A percentile compares a stretch with the other conserved stretches of the same genome.
Evolutionary conservation across 108 stramenopile genomes (phyloP).

Genomic region (Skeletonema grethae): DNA sequence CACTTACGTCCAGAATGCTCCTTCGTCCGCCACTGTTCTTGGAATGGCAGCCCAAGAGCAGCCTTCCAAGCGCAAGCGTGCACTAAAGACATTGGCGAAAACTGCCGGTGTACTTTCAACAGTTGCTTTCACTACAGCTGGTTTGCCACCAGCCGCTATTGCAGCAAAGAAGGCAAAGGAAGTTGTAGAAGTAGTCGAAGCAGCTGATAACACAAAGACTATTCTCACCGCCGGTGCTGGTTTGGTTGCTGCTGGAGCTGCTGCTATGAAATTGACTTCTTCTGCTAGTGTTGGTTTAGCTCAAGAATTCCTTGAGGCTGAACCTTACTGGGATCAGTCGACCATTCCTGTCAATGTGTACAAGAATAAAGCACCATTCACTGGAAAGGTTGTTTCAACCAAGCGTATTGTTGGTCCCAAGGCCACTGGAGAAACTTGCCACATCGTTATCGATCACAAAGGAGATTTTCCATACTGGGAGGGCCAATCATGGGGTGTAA

Average conservation of each 20-base stretch:
- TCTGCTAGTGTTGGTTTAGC: conserved; percentile 10
- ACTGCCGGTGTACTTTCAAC: conserved; percentile 71
- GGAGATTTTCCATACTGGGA: conserved; percentile 90
- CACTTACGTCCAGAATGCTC: conserved; percentile 19
- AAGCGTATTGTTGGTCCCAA: conserved; percentile 86
- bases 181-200: conserved; percentile 66
- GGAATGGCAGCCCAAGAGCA: conserved; percentile 57
- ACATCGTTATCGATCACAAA: conserved; percentile 82
- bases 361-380: conserved; percentile 81
- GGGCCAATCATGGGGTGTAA: conserved; percentile 90
- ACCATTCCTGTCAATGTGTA: conserved; percentile 78
- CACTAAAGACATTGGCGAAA: conserved; percentile 64
- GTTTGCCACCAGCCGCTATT: conserved; percentile 62
- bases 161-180: conserved; percentile 66
- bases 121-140: conserved; percentile 68
- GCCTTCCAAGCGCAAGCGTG: conserved; percentile 68
- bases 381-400: conserved; percentile 76
- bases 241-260: conserved; percentile 65
- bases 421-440: conserved; percentile 79
- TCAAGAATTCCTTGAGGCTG: conserved; percentile 85
- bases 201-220: conserved; percentile 66
- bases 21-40: conserved; percentile 45
- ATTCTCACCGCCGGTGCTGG: conserved; percentile 67
- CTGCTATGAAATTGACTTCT: conserved; percentile 45
- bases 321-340: conserved; percentile 77